Evolutionary conservation across 176 grass and related monocot species (phyloP).

Genomic region (Oryza brachyantha): DNA sequence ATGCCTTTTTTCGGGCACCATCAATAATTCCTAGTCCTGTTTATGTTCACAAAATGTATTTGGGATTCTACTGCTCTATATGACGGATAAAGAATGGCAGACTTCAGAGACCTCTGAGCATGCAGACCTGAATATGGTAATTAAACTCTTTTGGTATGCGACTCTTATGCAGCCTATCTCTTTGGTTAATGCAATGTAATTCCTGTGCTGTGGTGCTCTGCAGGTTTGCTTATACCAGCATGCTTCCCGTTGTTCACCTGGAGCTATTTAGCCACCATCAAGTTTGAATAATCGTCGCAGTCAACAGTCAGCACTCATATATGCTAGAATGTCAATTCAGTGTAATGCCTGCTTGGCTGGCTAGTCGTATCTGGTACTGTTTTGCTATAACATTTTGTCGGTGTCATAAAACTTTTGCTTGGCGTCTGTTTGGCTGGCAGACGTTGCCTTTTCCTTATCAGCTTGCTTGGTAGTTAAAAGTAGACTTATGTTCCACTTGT

Average conservation of each 20-base stretch:
- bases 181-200: not conserved
- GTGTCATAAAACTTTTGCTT: not conserved
- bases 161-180: not conserved
- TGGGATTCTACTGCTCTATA: not conserved
- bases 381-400: not conserved
- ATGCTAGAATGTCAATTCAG: constrained; percentile 16
- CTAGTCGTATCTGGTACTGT: constrained; percentile 1
- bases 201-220: not conserved
- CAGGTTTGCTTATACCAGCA: constrained; percentile 27
- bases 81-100: constrained; percentile 15
- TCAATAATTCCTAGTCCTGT: not conserved
- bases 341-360: not conserved
- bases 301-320: not conserved
- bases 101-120: not conserved
- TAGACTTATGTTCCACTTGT: not conserved
- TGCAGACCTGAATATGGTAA: constrained; percentile 29
- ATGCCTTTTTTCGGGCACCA: not conserved
- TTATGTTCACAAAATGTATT: constrained; percentile 24
- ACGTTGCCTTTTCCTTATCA: not conserved
- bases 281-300: not conserved
- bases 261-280: not conserved
- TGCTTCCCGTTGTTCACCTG: not conserved
- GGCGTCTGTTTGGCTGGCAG: too few species aligned
- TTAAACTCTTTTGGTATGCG: not conserved
- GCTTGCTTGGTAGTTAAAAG: not conserved